These are phyloP conservation scores for Ceratocystis colombiana DNA, from an alignment of 2,329 filamentous ascomycete genomes.

Conservation along the genomic window DNA sequence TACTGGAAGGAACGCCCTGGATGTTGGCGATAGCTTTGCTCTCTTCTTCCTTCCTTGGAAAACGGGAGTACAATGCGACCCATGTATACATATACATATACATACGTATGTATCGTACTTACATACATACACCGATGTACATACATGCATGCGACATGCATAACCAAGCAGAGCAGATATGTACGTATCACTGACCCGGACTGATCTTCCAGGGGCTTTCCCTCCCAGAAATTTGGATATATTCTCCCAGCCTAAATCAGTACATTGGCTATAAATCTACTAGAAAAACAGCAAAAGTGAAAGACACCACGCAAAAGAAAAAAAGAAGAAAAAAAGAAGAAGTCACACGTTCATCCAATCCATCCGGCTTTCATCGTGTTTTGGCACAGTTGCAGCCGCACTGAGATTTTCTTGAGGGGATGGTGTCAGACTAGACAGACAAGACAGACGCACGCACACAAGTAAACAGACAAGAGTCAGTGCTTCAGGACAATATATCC, in stretches of 20 bases:
- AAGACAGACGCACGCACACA: neutral
- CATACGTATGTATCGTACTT: neutral
- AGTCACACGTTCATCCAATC: slow-evolving; percentile 1
- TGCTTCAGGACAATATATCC: neutral
- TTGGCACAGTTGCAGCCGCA: slow-evolving; percentile 10
- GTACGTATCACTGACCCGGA: neutral
- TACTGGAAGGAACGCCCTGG: neutral
- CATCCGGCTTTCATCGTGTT: neutral
- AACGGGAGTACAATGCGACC: neutral
- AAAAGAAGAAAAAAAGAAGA: neutral
- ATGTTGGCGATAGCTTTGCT: neutral
- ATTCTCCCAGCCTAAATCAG: neutral
- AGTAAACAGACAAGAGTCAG: neutral
- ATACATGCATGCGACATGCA: neutral
- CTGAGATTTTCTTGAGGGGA: neutral
- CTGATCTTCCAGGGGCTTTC: neutral
- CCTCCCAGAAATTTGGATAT: neutral
- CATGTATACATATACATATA: neutral
- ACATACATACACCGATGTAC: neutral
- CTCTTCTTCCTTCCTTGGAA: neutral
- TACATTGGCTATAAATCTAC: neutral
- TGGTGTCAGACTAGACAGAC: neutral
- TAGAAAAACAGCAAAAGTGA: neutral
- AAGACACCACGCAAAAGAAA: neutral
- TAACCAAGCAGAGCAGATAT: neutral